Evolutionary conservation across 805 yeast genomes (phyloP).

Genomic region (Brettanomyces nanus): DNA sequence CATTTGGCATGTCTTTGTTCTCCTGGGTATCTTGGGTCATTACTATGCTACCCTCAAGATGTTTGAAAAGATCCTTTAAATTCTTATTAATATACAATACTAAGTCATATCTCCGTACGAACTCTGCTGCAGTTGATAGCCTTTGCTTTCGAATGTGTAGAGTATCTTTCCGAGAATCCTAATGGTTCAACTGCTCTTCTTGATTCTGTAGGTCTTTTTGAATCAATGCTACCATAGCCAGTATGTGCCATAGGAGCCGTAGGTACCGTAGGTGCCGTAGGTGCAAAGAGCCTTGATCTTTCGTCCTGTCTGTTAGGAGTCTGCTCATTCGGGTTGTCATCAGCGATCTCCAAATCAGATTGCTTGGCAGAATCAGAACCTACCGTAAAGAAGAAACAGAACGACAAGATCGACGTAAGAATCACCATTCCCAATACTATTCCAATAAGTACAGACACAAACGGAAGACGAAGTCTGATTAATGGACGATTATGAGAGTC

Average conservation of each 20-base stretch:
- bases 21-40: constrained; percentile 85
- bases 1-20: constrained; percentile 88
- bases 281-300: no score
- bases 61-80: constrained; percentile 29
- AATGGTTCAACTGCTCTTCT: no score
- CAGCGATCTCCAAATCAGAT: no score
- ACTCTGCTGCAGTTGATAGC: constrained; percentile 15
- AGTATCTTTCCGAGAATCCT: constrained; percentile 21
- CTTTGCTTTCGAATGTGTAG: constrained; percentile 20
- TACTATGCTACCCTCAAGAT: constrained; percentile 70
- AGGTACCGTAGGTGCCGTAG: no score
- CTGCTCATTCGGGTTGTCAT: no score
- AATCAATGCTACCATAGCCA: background rate
- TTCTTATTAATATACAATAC: background rate
- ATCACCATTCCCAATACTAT: constrained; percentile 50
- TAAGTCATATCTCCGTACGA: background rate
- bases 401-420: constrained; percentile 25
- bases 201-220: no score
- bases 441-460: constrained; percentile 62
- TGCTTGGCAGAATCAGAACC: no score
- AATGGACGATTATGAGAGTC: constrained; percentile 24
- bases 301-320: no score
- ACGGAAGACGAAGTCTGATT: constrained; percentile 55
- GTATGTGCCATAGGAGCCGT: no score
- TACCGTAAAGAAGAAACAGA: constrained; percentile 28